Percentiles rank a stretch among this genome's conserved stretches.
phyloP scores from a whole-genome alignment of 2,329 filamentous ascomycete genomes.

The Huntiella decipiens region DNA sequence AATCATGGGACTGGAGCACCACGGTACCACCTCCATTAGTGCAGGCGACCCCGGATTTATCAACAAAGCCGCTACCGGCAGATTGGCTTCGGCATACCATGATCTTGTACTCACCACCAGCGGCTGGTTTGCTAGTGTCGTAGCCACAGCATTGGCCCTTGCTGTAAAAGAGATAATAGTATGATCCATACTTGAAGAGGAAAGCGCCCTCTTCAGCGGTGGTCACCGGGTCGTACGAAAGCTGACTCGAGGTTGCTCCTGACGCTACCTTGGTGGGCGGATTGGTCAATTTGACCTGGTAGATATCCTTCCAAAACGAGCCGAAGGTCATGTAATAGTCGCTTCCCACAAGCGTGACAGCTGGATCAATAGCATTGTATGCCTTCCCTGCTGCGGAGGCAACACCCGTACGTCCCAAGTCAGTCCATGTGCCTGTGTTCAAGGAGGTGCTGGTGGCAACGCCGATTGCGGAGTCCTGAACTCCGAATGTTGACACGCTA shows the following conservation, averaged over 20 bases:
- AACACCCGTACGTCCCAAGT: conserved; percentile 36
- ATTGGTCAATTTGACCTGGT: conserved; percentile 32
- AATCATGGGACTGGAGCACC: conserved; percentile 39
- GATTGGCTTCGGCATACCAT: conserved; percentile 39
- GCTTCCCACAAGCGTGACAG: conserved; percentile 25
- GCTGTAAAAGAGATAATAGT: conserved; percentile 47
- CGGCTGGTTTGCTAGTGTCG: conserved; percentile 28
- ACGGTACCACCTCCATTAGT: conserved; percentile 41
- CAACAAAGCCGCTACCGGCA: conserved; percentile 35
- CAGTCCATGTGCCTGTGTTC: conserved; percentile 38
- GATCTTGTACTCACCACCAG: conserved; percentile 46
- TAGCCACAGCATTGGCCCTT: conserved; percentile 44
- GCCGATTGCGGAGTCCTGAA: conserved; percentile 43
- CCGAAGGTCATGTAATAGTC: conserved; percentile 40
- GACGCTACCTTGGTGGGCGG: conserved; percentile 16
- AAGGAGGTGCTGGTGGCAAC: conserved; percentile 26
- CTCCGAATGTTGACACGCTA: conserved; percentile 40
- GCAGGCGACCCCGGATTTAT: conserved; percentile 33
- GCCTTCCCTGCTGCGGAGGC: conserved; percentile 21
- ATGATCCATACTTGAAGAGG: conserved; percentile 33
- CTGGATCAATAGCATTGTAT: conserved; percentile 44
- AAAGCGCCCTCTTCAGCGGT: conserved; percentile 38
- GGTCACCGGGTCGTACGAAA: conserved; percentile 32
- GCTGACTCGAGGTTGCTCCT: conserved; percentile 19
- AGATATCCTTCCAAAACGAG: conserved; percentile 49